Conservation (phyloP, 108 stramenopile genomes). For the Skeletonema costatum region DNA sequence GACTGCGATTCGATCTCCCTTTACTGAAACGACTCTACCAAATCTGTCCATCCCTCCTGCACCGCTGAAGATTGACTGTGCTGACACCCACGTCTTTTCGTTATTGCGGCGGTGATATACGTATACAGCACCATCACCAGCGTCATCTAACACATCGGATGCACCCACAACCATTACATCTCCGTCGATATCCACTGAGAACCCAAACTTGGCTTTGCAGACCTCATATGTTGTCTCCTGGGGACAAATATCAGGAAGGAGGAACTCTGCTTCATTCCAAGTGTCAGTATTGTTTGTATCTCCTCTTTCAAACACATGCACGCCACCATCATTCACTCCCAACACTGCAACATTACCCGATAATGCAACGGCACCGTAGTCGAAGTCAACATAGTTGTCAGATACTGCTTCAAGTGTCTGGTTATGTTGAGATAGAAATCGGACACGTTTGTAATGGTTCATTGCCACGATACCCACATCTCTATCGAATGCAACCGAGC, state of each 20-base stretch:
- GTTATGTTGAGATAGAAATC: background rate
- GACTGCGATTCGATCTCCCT: background rate
- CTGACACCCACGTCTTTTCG: background rate
- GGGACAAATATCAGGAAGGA: background rate
- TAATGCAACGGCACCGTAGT: background rate
- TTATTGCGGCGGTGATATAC: background rate
- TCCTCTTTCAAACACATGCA: background rate
- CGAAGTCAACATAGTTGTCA: background rate
- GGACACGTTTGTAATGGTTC: background rate
- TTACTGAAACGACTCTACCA: background rate
- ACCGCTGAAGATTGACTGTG: background rate
- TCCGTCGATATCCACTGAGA: background rate
- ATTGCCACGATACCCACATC: background rate
- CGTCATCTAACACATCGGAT: background rate
- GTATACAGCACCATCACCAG: background rate
- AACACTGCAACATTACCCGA: background rate
- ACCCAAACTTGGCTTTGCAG: background rate
- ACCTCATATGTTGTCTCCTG: background rate
- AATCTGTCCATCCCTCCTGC: background rate
- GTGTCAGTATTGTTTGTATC: background rate
- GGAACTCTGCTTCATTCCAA: background rate
- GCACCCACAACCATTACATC: background rate
- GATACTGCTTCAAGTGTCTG: background rate
- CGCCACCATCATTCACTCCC: background rate
- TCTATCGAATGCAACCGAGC: background rate